Conservation (phyloP, 352 stramenopile genomes). For the Plasmopara muralis region DNA sequence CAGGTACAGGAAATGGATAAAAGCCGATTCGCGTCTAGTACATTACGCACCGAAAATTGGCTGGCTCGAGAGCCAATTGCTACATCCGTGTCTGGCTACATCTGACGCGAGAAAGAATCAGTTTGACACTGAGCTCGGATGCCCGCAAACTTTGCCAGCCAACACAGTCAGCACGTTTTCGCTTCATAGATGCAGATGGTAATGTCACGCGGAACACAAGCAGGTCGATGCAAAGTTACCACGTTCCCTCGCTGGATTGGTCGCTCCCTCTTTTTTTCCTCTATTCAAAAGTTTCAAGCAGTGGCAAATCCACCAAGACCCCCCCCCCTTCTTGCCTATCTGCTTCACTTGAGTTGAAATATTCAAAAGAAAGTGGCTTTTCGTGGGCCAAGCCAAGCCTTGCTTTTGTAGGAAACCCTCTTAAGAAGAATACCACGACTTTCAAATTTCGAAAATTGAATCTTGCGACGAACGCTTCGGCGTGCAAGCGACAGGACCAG, state of each 20-base stretch:
- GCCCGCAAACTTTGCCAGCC: no score
- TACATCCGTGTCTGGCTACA: slow-evolving; percentile 5
- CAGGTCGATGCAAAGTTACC: slow-evolving; percentile 17
- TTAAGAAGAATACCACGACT: neutral
- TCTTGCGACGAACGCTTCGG: slow-evolving; percentile 10
- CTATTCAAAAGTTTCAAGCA: slow-evolving; percentile 4
- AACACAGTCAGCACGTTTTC: no score
- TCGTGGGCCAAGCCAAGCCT: neutral
- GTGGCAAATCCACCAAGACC: slow-evolving; percentile 17
- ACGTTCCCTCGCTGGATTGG: slow-evolving; percentile 12
- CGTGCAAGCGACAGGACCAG: slow-evolving; percentile 8
- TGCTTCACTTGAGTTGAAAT: slow-evolving; percentile 6
- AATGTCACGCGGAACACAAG: slow-evolving; percentile 8
- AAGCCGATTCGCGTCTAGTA: no score
- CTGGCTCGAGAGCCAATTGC: slow-evolving; percentile 9
- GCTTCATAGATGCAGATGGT: slow-evolving; percentile 6
- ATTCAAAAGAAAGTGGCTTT: neutral
- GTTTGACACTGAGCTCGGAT: neutral
- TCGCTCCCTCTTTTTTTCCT: neutral
- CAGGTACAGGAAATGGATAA: no score
- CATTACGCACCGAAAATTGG: slow-evolving; percentile 10
- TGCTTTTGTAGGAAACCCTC: neutral
- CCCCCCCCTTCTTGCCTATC: slow-evolving; percentile 5
- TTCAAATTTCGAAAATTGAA: neutral
- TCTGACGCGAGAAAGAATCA: slow-evolving; percentile 16